Evolutionary conservation across 169 alveolate species (phyloP).

Genomic region (Cryptosporidium canis): DNA sequence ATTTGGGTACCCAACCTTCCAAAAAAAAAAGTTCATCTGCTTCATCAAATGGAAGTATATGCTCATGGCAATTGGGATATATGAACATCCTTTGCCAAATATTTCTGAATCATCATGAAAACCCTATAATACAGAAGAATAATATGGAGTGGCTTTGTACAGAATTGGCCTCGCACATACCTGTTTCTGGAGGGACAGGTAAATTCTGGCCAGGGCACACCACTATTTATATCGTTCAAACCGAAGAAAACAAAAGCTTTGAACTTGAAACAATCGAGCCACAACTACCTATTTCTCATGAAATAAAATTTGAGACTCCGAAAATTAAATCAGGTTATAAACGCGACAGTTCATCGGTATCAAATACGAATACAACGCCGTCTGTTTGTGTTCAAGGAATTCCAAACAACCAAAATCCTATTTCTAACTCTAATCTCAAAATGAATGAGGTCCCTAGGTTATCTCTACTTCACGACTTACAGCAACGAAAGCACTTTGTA

Average conservation of each 20-base stretch:
- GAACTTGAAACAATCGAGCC: conserved; percentile 65
- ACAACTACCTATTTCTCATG: conserved; percentile 52
- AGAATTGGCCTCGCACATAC: conserved; percentile 35
- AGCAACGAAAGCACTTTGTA: conserved; percentile 51
- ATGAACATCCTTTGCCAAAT: conserved; percentile 45
- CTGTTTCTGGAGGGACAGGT: conserved; percentile 57
- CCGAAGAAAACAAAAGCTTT: conserved; percentile 29
- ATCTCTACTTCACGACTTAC: conserved; percentile 52
- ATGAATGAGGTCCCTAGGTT: conserved; percentile 40
- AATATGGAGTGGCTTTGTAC: conserved; percentile 39
- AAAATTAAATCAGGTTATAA: conserved; percentile 23
- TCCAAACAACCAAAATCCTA: conserved; percentile 2
- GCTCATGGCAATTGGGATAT: conserved; percentile 60
- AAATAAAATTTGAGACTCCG: conserved; percentile 20
- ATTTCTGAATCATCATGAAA: not conserved
- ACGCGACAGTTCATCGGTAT: not conserved
- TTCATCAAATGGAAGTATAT: conserved; percentile 31
- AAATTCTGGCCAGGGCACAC: conserved; percentile 68
- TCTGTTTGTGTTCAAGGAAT: not conserved
- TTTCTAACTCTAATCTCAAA: not conserved
- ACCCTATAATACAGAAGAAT: not conserved
- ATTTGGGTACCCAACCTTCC: not conserved
- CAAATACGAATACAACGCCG: not conserved
- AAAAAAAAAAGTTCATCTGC: not conserved
- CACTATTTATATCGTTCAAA: conserved; percentile 27